Conservation (phyloP, 805 yeast genomes). For the Starmerella stigmatis region DNA sequence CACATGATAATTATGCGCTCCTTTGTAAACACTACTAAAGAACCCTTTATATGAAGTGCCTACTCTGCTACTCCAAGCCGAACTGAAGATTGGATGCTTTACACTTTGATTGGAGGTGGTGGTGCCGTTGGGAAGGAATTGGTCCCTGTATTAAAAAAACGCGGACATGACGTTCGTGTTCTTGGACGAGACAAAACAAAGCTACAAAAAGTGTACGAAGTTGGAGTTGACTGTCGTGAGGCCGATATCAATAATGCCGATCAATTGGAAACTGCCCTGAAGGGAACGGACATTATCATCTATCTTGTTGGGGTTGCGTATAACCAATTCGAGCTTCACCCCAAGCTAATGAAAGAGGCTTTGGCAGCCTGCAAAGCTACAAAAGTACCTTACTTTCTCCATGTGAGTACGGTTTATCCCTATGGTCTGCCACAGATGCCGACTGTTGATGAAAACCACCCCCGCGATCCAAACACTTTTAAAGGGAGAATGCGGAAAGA, state of each 20-base stretch:
- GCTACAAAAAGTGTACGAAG: neutral
- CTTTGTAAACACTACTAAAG: no score
- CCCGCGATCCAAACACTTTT: constrained; percentile 1
- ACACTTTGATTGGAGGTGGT: constrained; percentile 1
- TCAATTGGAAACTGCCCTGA: neutral
- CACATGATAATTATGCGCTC: no score
- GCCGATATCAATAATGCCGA: neutral
- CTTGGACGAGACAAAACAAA: neutral
- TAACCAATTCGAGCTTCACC: neutral
- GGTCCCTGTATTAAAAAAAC: neutral
- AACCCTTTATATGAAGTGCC: no score
- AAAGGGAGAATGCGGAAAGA: constrained; percentile 2
- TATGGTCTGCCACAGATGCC: neutral
- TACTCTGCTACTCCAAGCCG: no score
- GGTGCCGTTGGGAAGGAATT: neutral
- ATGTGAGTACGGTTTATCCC: neutral
- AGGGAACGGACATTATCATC: neutral
- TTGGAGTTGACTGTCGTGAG: neutral
- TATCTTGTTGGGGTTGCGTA: constrained; percentile 2
- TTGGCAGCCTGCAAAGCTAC: neutral
- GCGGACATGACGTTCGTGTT: neutral
- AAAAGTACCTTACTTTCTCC: neutral
- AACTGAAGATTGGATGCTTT: no score
- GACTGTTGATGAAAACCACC: neutral
- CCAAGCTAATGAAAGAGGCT: neutral